Evolutionary conservation across 2,329 filamentous ascomycete species (phyloP), one percentile per base, ranked within the genome.

Genomic region (Pseudogymnoascus verrucosus): DNA sequence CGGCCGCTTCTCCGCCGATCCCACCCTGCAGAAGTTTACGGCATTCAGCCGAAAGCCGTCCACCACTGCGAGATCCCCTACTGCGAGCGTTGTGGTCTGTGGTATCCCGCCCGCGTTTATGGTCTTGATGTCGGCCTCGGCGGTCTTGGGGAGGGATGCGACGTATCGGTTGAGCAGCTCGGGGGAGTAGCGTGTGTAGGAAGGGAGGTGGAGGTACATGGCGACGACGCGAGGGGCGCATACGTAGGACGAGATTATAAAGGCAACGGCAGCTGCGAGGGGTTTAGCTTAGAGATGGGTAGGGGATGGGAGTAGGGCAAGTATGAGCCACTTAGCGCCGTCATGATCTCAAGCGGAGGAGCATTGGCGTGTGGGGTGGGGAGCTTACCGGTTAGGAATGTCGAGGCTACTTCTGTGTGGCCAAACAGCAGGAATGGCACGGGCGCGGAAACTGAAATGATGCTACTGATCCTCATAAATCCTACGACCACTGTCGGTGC

Each of bases 161-260:
- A 82, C 75, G 63, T 71, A 74, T 31, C 80, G 79, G 64, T 80
- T 75, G 21, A 89, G 77, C 60, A 80, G 75, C 28, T 81, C 76
- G 36, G 81, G 82, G 0, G 87, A 89, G 40, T 79, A 75, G 51
- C 89, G 84, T 14, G 88, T 89, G 68, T 82, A 83, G 0, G 78
- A 73, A 0, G 91, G 91, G 1, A 93, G 79, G 21, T 83, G 82
- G 60, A 95, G 77, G 74, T 89, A 85, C 65, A 95, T 80, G 71
- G 87, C 86, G 42, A 86, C 85, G 6, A 93, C 89, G 71, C 89
- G 90, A 2, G 90, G 89, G 21, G 91, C 80, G 70, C 87, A 84
- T 37, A 84, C 64, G 69, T 91, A 77, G 2, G 90, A 90, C 7
- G 89, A 74, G 39, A 87, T 73, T 68, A 88, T 85, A 66, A 81